phyloP scores from a whole-genome alignment of 495 filamentous ascomycete genomes.

The Penicillium paradoxum region DNA sequence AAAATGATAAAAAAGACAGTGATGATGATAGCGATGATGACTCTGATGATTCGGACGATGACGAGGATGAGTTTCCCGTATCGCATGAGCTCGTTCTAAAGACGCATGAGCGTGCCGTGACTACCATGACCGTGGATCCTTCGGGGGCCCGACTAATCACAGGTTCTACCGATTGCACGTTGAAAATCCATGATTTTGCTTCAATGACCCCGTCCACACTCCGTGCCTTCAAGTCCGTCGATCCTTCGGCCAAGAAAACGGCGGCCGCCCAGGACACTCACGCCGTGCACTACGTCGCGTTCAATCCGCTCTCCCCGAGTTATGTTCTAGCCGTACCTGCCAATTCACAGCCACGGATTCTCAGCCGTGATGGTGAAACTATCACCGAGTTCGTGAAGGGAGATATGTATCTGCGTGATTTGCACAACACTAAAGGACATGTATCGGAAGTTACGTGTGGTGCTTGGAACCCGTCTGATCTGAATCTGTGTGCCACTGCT shows the following conservation, averaged over 20 bases:
- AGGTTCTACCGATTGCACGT: conserved; percentile 81
- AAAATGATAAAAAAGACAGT: conserved; percentile 30
- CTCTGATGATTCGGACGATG: conserved; percentile 51
- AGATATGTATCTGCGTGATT: conserved; percentile 95
- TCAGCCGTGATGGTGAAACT: conserved; percentile 81
- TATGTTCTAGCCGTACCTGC: conserved; percentile 83
- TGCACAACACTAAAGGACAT: conserved; percentile 95
- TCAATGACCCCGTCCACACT: conserved; percentile 94
- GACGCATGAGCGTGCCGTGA: conserved; percentile 86
- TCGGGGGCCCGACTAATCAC: conserved; percentile 81
- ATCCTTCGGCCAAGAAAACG: conserved; percentile 72
- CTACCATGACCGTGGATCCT: conserved; percentile 75
- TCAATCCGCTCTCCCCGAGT: conserved; percentile 77
- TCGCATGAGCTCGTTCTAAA: conserved; percentile 90
- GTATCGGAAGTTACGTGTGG: conserved; percentile 83
- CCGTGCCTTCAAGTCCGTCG: conserved; percentile 85
- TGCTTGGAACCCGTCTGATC: conserved; percentile 81
- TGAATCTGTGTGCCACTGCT: conserved; percentile 78
- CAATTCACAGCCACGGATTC: conserved; percentile 80
- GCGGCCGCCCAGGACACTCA: conserved; percentile 77
- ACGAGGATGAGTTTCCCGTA: conserved; percentile 86
- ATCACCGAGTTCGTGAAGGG: conserved; percentile 88
- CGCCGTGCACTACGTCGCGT: conserved; percentile 76
- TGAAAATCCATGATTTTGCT: conserved; percentile 93
- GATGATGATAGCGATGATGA: conserved; percentile 47